phyloP scores from a whole-genome alignment of 2,329 filamentous ascomycete genomes.

The Dactylellina cionopaga region DNA sequence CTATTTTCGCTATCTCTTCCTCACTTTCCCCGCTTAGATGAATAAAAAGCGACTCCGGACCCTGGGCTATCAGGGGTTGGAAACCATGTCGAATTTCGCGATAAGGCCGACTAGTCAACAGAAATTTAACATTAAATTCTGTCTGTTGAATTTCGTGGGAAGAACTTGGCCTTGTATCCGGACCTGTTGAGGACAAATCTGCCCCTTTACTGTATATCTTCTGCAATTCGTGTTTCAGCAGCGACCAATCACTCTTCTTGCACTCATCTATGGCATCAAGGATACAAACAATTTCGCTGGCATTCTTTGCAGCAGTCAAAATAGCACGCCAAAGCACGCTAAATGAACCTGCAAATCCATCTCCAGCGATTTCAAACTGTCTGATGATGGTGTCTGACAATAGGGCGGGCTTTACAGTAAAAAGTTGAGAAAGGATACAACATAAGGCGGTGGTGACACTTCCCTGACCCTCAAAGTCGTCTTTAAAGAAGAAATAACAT shows the following conservation, averaged over 20 bases:
- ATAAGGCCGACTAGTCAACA: conserved; percentile 60
- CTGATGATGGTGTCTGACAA: conserved; percentile 5
- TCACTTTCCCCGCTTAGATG: conserved; percentile 52
- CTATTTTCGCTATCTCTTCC: conserved; percentile 51
- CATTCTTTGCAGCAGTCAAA: background rate
- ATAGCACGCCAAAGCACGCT: conserved; percentile 26
- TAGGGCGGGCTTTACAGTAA: conserved; percentile 56
- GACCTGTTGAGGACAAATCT: background rate
- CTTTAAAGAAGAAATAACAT: conserved; percentile 65
- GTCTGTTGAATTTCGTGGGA: background rate
- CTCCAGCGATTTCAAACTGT: background rate
- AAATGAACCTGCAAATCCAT: background rate
- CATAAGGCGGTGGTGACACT: conserved; percentile 58
- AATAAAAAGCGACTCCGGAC: background rate
- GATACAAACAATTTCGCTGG: conserved; percentile 59
- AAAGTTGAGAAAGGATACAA: conserved; percentile 61
- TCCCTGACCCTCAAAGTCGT: conserved; percentile 60
- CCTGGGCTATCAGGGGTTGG: conserved; percentile 9
- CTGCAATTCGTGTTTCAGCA: conserved; percentile 56
- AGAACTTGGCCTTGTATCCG: too few relatives aligned
- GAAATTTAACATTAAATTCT: conserved; percentile 59
- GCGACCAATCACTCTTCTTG: conserved; percentile 41
- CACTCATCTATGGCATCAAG: conserved; percentile 64
- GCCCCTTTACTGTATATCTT: conserved; percentile 54
- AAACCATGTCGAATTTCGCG: conserved; percentile 55